Percentiles rank a stretch among this genome's conserved stretches.
Conservation (phyloP, 176 grass and related monocot genomes). For the Poa pratensis region DNA sequence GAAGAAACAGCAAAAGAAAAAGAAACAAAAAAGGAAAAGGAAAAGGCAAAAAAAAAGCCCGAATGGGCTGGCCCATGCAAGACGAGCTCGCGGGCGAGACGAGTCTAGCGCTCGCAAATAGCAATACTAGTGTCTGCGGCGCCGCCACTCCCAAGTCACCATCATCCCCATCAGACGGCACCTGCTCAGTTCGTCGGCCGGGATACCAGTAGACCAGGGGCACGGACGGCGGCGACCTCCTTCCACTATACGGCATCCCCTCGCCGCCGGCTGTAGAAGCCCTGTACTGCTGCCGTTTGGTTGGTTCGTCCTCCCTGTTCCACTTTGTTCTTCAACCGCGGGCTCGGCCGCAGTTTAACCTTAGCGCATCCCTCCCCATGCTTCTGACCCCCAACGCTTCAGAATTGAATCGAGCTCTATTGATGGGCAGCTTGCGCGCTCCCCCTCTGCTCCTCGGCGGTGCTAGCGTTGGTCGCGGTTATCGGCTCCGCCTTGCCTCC, state of each 20-base stretch:
- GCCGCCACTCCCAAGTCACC: too few relatives aligned
- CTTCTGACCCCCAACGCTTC: not conserved
- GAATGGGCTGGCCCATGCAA: too few relatives aligned
- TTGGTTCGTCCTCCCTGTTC: not conserved
- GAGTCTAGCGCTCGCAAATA: too few relatives aligned
- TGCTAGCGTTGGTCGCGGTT: not conserved
- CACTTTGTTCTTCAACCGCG: not conserved
- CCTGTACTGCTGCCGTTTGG: not conserved
- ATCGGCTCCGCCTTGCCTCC: not conserved
- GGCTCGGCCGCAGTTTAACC: not conserved
- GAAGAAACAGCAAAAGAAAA: too few relatives aligned
- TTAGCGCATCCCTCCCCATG: not conserved
- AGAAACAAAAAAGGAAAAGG: too few relatives aligned
- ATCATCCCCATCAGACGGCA: too few relatives aligned
- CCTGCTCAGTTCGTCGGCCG: not conserved
- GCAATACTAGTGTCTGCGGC: too few relatives aligned
- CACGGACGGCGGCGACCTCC: not conserved
- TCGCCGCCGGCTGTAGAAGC: not conserved
- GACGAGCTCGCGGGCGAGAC: too few relatives aligned
- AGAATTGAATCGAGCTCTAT: constrained; percentile 35
- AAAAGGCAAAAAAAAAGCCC: too few relatives aligned
- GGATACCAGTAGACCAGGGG: not conserved
- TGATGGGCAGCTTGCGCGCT: constrained; percentile 44
- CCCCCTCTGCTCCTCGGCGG: constrained; percentile 24
- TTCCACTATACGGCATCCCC: not conserved